phyloP scores from a whole-genome alignment of 345 rosid genomes.

The Corchorus olitorius region DNA sequence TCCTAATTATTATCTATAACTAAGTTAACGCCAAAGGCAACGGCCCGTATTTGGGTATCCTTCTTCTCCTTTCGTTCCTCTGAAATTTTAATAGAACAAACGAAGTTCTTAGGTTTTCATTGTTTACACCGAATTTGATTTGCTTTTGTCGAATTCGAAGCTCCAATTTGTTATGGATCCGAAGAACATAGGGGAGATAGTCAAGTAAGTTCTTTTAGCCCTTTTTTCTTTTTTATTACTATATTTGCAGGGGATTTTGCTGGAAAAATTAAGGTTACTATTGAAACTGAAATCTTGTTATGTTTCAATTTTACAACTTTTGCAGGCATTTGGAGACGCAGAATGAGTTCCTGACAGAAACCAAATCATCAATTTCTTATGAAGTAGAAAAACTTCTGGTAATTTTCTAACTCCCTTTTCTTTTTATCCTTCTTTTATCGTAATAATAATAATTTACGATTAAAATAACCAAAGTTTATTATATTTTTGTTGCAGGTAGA shows the following conservation, averaged over 20 bases:
- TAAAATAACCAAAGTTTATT: not conserved
- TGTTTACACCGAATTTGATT: not conserved
- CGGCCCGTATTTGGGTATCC: too few relatives aligned
- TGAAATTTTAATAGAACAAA: not conserved
- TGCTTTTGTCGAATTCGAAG: not conserved
- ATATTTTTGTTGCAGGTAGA: conserved; percentile 52
- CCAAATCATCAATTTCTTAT: conserved; percentile 41
- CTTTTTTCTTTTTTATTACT: not conserved
- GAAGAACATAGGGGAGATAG: conserved; percentile 30
- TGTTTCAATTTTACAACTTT: not conserved
- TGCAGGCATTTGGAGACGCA: conserved; percentile 65
- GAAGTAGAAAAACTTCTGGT: conserved; percentile 65
- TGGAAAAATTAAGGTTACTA: not conserved
- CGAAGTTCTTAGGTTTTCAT: not conserved
- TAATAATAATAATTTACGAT: too few relatives aligned
- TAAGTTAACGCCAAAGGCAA: too few relatives aligned
- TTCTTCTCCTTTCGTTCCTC: too few relatives aligned
- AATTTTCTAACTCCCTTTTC: not conserved
- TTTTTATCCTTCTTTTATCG: not conserved
- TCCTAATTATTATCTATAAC: too few relatives aligned
- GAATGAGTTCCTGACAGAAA: conserved; percentile 49
- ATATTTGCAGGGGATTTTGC: not conserved
- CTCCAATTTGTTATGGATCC: conserved; percentile 37
- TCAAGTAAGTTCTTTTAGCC: conserved; percentile 27
- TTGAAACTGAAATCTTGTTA: not conserved